Conservation (phyloP, 371 early-diverging fungal genomes). For the Dentiscutata heterogama region DNA sequence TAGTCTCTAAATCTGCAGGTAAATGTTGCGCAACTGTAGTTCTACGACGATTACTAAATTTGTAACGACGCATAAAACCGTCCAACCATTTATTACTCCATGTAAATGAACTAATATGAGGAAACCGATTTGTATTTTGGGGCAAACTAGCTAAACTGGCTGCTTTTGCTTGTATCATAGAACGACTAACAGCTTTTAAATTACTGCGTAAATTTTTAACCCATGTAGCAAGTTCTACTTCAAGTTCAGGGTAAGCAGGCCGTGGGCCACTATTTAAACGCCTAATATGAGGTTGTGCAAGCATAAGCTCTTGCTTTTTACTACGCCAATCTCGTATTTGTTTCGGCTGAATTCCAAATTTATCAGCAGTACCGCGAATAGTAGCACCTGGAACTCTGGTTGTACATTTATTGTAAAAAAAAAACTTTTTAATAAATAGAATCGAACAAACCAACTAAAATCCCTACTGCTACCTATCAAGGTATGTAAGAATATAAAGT, state of each 20-base stretch:
- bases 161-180: no score
- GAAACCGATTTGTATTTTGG: no score
- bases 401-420: no score
- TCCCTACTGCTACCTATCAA: no score
- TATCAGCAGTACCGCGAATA: not conserved
- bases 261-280: not conserved
- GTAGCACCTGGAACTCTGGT: not conserved
- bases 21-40: conserved; percentile 16
- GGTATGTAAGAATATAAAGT: no score
- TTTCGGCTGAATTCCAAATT: not conserved
- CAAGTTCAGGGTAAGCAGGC: not conserved
- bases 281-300: not conserved
- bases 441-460: no score
- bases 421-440: no score
- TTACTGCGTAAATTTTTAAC: no score
- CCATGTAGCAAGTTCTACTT: not conserved
- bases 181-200: no score
- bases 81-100: not conserved
- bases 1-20: not conserved
- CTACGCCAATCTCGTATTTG: not conserved
- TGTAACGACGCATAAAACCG: not conserved
- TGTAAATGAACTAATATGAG: no score
- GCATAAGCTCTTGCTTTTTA: not conserved
- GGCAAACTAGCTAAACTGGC: no score
- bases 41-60: not conserved